Conservation (phyloP, 208 protist genomes). For the Leishmania turanica region DNA sequence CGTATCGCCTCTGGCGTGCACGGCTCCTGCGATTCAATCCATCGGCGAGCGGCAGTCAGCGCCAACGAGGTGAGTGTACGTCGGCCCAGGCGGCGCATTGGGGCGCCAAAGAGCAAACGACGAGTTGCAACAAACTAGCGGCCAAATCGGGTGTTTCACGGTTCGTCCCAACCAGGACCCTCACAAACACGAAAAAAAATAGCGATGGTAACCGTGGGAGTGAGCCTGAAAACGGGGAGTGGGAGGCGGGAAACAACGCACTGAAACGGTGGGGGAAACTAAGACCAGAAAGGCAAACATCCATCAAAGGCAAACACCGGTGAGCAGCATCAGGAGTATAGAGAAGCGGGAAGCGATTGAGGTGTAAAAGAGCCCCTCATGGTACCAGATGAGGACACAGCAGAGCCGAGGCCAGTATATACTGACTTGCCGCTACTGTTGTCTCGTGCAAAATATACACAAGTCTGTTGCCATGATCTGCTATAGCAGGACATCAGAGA, state of each 20-base stretch:
- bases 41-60: conserved; percentile 1
- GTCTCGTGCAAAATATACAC: too few species aligned
- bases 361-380: background rate
- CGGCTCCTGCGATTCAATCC: conserved; percentile 32
- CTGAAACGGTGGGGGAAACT: background rate
- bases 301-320: background rate
- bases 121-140: background rate
- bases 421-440: background rate
- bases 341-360: background rate
- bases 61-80: background rate
- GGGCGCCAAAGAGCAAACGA: background rate
- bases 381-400: background rate
- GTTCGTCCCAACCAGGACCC: background rate
- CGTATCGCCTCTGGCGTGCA: conserved; percentile 53
- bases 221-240: background rate
- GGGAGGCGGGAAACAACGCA: background rate
- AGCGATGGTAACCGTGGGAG: background rate
- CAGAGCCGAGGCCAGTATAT: background rate
- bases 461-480: background rate
- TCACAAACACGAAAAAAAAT: background rate
- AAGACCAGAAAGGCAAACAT: background rate
- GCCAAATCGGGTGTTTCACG: background rate
- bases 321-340: background rate
- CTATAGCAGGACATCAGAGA: background rate
- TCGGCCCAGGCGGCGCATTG: conserved; percentile 21